Evolutionary conservation across 768 basidiomycete genomes (phyloP), one percentile per base, ranked within the genome.

Genomic region (Pisolithus sp.): DNA sequence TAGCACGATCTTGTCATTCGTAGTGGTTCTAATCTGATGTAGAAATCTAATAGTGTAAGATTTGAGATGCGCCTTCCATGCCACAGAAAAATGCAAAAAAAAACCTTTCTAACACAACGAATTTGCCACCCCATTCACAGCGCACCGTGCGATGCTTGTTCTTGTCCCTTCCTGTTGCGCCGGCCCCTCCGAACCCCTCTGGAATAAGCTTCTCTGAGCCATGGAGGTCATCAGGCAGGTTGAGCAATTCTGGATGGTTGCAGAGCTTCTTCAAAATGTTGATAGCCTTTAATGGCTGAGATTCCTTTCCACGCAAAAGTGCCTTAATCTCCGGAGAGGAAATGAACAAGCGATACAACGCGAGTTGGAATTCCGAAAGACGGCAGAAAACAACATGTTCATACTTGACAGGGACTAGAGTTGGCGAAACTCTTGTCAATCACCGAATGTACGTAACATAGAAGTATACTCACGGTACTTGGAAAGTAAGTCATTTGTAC

Each of bases 321-420:
- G 89, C 87, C 62, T 90, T 89, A 60, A 95, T 95, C 62, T 92
- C 92, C 7, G 92, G 91, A 2, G 93, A 95, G 3, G 84, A 85
- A 55, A 95, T 94, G 63, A 97, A 97, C 28, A 90, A 76, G 45
- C 84, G 83, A 64, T 97, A 97, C 2, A 97, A 73, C 7, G 88
- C 73, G 13, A 90, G 71, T 59, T 97, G 93, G 59, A 96, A 83
- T 15, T 85, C 75, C 2, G 90, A 92, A 4, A 89, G 78, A 39
- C 81, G 77, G 65, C 93, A 97, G 69, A 96, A 97, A 0, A 97
- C 93, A 54, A 97, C 89, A 53, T 97, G 93, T 66, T 98, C 96
- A 71, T 98, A 98, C 68, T 99, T 99, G 71, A 99, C 92, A 8
- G 96, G 96, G 26, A 99, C 95, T 98, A 61, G 9, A 10, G 17